A percentile compares a stretch with the other conserved stretches of the same genome.
Evolutionary conservation across 2,329 filamentous ascomycete genomes (phyloP).

Genomic region (Hymenoscyphus repandus): DNA sequence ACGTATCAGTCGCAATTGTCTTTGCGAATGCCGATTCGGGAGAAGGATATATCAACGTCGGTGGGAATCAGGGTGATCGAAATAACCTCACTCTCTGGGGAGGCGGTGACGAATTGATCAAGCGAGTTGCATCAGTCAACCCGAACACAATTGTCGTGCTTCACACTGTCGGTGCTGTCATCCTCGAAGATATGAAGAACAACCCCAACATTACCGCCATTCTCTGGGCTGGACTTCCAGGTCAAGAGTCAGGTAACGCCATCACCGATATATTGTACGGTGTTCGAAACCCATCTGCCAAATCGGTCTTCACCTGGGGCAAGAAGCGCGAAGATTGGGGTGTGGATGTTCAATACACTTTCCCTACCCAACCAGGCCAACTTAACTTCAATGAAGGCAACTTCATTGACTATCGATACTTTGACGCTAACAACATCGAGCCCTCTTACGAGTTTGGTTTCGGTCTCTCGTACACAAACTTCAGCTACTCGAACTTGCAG

Average conservation of each 20-base stretch:
- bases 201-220: constrained; percentile 79
- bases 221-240: constrained; percentile 77
- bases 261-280: constrained; percentile 80
- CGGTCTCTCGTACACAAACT: constrained; percentile 75
- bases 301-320: constrained; percentile 77
- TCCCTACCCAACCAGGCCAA: constrained; percentile 51
- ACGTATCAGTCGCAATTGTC: constrained; percentile 68
- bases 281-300: constrained; percentile 67
- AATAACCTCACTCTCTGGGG: constrained; percentile 91
- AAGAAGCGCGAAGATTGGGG: constrained; percentile 39
- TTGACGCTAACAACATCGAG: constrained; percentile 57
- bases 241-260: constrained; percentile 77
- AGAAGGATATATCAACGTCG: constrained; percentile 78
- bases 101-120: constrained; percentile 72
- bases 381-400: constrained; percentile 70
- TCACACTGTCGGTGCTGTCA: constrained; percentile 76
- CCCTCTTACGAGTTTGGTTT: constrained; percentile 78
- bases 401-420: constrained; percentile 76
- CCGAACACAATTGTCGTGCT: constrained; percentile 90
- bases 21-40: constrained; percentile 85
- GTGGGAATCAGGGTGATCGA: constrained; percentile 79
- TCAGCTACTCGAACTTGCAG: constrained; percentile 63
- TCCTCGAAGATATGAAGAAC: constrained; percentile 69
- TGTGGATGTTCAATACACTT: constrained; percentile 36
- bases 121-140: constrained; percentile 69